Evolutionary conservation across 148 eudicot species (phyloP), one percentile per base, ranked within the genome.

Genomic region (Persicaria tinctoria): DNA sequence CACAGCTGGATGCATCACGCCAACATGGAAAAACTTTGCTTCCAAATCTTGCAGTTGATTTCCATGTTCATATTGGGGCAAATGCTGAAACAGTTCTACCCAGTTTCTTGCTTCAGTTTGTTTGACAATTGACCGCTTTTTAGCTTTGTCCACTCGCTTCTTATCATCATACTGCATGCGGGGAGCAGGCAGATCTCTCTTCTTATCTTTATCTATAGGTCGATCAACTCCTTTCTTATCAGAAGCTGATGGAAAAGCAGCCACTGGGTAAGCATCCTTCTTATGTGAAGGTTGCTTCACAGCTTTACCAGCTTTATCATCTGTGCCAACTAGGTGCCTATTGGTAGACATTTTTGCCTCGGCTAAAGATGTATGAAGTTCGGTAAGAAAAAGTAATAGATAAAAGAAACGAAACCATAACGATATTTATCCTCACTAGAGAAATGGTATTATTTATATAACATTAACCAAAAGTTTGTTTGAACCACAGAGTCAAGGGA

Each of bases 101-200:
- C 90, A 81, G 74, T 94, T 91, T 80, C 82, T 87, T 16, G 85
- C 89, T 83, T 91, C 98, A 72, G 90, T 84, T 85, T 90, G 89
- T 47, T 86, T 90, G 47, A 94, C 89, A 44, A 90, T 72, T 32
- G 93, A 80, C 46, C 88, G 91, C 84, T 80, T 94, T 80, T 87
- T 90, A 70, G 96, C 97, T 79, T 90, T 94, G 64, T 88, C 92
- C 51, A 94, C 95, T 54, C 93, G 90, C 74, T 73, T 90, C 78
- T 82, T 87, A 78, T 94, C 92, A 78, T 94, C 98, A 81, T 88
- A 94, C 77, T 94, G 98, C 93, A 91, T 84, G 57, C 97, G 91
- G 38, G 97, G 93, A 84, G 89, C 84, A 55, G 86, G 93, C 74
- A 81, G 73, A 73, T 94, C 98, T 70, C 90, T 90, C 80, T 89